These are phyloP conservation scores for Xerocomus minutiporus DNA, from an alignment of 1,284 basidiomycete genomes.

Conservation along the genomic window DNA sequence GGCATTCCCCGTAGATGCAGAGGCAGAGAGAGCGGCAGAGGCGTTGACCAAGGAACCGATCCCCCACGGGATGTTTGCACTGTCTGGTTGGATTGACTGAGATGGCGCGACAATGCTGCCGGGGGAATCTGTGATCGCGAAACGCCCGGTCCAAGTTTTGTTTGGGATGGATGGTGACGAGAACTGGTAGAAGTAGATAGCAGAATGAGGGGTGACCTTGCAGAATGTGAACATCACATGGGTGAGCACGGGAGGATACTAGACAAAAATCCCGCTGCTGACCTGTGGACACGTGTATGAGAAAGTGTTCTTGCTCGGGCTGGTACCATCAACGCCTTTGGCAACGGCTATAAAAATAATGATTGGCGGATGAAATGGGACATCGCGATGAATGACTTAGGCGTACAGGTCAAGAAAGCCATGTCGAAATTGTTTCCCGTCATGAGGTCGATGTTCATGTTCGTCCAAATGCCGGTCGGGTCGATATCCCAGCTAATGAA, in stretches of 20 bases:
- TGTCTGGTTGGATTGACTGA: constrained; percentile 52
- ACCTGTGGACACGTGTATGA: constrained; percentile 67
- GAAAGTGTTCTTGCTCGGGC: constrained; percentile 39
- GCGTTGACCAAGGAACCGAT: constrained; percentile 52
- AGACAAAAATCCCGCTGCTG: constrained; percentile 13
- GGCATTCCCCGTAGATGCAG: not conserved
- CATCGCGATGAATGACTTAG: constrained; percentile 9
- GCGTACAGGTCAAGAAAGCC: constrained; percentile 62
- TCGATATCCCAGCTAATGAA: constrained; percentile 54
- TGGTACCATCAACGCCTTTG: constrained; percentile 55
- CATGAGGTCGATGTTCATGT: constrained; percentile 74
- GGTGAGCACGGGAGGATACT: not conserved
- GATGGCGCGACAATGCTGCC: constrained; percentile 50
- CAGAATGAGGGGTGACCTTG: constrained; percentile 63
- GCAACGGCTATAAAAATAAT: constrained; percentile 36
- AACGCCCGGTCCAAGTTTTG: constrained; percentile 75
- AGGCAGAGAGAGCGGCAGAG: constrained; percentile 30
- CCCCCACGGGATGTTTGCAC: constrained; percentile 63
- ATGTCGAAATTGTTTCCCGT: constrained; percentile 71
- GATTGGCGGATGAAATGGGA: not conserved
- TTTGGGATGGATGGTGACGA: constrained; percentile 39
- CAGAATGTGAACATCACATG: not conserved
- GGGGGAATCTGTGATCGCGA: constrained; percentile 61
- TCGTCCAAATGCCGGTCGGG: constrained; percentile 53
- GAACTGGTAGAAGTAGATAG: constrained; percentile 82